A percentile compares a stretch with the other conserved stretches of the same genome.
Conservation (phyloP, 805 yeast species). For the Candida cerambycidarum region DNA sequence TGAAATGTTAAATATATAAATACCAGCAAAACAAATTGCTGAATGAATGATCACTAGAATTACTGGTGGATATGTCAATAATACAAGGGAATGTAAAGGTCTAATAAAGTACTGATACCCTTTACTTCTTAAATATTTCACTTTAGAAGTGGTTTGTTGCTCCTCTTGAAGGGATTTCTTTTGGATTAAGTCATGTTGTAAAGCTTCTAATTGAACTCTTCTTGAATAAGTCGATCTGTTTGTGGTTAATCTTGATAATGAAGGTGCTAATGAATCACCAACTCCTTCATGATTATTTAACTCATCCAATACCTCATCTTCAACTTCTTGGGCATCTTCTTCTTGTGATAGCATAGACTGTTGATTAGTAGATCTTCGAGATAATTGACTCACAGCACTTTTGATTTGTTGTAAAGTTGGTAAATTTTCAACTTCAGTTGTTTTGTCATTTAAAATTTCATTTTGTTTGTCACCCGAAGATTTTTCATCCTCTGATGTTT, state of each 20-base stretch:
- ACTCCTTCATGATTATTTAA: constrained; percentile 20
- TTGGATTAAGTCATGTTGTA: constrained; percentile 16
- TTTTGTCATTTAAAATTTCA: not conserved
- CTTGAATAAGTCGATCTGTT: constrained; percentile 32
- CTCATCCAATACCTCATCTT: constrained; percentile 17
- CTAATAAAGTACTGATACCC: constrained; percentile 49
- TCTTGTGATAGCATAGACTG: constrained; percentile 5
- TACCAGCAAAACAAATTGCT: constrained; percentile 66
- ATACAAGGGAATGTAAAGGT: constrained; percentile 62
- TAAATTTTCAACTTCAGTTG: not conserved
- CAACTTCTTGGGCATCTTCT: constrained; percentile 6
- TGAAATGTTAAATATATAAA: constrained; percentile 75
- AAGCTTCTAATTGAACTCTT: constrained; percentile 21
- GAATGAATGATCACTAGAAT: constrained; percentile 62
- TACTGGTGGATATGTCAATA: constrained; percentile 75
- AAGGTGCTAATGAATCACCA: constrained; percentile 41
- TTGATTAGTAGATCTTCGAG: constrained; percentile 2
- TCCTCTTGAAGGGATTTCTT: constrained; percentile 2
- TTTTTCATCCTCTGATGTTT: constrained; percentile 9
- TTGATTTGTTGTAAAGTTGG: constrained; percentile 2
- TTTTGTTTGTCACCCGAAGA: not conserved
- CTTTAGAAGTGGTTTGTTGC: constrained; percentile 5
- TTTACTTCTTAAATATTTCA: constrained; percentile 12
- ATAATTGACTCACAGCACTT: constrained; percentile 5
- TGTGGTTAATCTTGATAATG: constrained; percentile 36